Conservation (phyloP, 352 stramenopile species). For the Pythium pectinolyticum region DNA sequence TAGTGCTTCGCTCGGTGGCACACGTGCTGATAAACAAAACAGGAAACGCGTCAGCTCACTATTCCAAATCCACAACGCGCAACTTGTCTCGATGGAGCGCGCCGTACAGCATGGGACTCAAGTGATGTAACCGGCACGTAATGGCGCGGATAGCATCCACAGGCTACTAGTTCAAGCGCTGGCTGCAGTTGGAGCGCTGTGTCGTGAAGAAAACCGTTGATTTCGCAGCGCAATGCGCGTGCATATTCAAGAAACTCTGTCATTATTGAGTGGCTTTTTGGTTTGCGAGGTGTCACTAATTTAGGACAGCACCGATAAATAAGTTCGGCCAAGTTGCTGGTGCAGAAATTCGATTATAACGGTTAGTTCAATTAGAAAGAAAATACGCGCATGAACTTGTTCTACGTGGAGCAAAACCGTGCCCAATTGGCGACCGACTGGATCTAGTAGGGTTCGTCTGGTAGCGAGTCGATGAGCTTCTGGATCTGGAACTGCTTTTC, state of each 20-base stretch:
- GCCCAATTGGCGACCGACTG: too few species aligned
- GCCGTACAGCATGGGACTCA: constrained; percentile 11
- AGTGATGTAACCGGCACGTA: constrained; percentile 16
- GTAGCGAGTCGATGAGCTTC: constrained; percentile 82
- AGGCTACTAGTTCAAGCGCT: constrained; percentile 3
- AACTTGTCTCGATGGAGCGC: neutral
- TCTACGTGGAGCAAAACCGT: too few species aligned
- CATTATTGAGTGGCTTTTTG: neutral
- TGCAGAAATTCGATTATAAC: too few species aligned
- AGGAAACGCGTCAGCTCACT: neutral
- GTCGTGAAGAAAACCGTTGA: constrained; percentile 6
- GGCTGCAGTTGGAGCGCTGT: constrained; percentile 4
- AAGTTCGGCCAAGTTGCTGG: too few species aligned
- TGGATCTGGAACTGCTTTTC: constrained; percentile 91
- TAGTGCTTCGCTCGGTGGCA: constrained; percentile 2
- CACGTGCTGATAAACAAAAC: neutral
- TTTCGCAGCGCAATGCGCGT: neutral
- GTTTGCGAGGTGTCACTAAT: neutral
- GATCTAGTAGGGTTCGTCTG: constrained; percentile 42
- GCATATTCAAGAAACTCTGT: constrained; percentile 20
- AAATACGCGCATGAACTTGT: too few species aligned
- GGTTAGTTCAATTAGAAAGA: too few species aligned
- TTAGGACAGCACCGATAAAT: constrained; percentile 18
- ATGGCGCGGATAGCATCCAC: constrained; percentile 11
- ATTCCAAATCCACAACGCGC: neutral